phyloP scores from a whole-genome alignment of 352 stramenopile genomes.

The Globisporangium paroecandrum region DNA sequence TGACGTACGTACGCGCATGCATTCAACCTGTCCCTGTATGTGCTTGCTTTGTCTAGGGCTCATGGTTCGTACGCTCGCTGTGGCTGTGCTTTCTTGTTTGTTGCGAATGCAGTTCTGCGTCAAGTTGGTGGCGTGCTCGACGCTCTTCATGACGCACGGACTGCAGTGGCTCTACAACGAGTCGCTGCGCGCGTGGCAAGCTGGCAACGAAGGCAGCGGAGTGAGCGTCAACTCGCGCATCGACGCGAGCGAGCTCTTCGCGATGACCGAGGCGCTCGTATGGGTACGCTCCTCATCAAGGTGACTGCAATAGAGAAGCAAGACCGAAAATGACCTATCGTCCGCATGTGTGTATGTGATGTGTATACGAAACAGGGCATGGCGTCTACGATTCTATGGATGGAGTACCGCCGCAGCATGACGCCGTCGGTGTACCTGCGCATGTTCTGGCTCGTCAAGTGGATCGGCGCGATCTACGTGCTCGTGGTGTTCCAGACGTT shows the following conservation, averaged over 20 bases:
- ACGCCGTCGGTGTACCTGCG: conserved; percentile 54
- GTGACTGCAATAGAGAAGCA: background rate
- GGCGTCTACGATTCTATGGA: conserved; percentile 59
- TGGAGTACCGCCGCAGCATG: conserved; percentile 65
- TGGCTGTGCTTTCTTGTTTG: background rate
- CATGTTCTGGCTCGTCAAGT: conserved; percentile 62
- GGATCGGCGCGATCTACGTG: conserved; percentile 42
- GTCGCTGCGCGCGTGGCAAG: conserved; percentile 26
- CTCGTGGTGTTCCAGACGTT: conserved; percentile 38
- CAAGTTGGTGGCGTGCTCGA: conserved; percentile 47
- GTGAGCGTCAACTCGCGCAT: conserved; percentile 28
- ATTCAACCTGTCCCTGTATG: background rate
- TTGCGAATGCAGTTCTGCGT: conserved; percentile 41
- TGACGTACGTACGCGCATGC: conserved; percentile 35
- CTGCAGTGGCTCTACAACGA: conserved; percentile 50
- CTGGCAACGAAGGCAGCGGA: background rate
- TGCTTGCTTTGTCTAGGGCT: background rate
- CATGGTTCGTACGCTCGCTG: background rate
- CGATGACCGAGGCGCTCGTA: conserved; percentile 52
- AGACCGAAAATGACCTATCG: background rate
- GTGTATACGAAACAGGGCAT: conserved; percentile 25
- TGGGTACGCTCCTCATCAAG: conserved; percentile 34
- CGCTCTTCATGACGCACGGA: conserved; percentile 44
- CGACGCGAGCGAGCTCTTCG: conserved; percentile 34
- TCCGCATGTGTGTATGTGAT: background rate